Evolutionary conservation across 495 filamentous ascomycete species (phyloP), one percentile per base, ranked within the genome.

Genomic region (Trichoderma erinaceum): DNA sequence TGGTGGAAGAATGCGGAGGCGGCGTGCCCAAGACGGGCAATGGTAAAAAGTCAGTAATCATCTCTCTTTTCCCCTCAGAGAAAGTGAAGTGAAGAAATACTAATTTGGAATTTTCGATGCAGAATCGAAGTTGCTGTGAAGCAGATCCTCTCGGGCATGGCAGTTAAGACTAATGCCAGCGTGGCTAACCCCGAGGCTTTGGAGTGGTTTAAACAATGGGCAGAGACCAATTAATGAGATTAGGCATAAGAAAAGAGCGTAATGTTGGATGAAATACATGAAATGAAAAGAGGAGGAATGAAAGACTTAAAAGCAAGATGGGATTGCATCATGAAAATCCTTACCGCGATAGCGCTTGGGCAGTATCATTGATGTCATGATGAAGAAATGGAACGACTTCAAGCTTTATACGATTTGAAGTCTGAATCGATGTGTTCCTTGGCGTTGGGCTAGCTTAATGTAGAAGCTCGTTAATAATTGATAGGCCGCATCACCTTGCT

Each of bases 71-170:
- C 13, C 12, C 44, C 18, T 43, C 2, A 23, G 2, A 41, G 16
- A 12, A 25, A 46, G 56, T 10, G 2, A 38, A 38, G 35, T 4
- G 0, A 38, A 38, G 35, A 7, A 38, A 38, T 38, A 66, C 44
- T 23, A 23, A n/a, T 52, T 10, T n/a, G 29, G 29, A 29, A 52
- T 41, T 43, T 27, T 12, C 64, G 12, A 48, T 63, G n/a, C n/a
- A 86, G 85, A 80, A 91, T 97, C 48, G 93, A 97, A 74, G 90
- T 93, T 43, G 90, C 92, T 3, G 92, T 96, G 32, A 97, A 97
- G 79, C 92, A 96, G 80, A 97, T 97, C 50, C 75, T 97, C n/a
- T 93, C 89, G 43, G 93, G 93, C 10, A 83, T 91, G 73, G 87
- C 90, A 66, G 88, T 96, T 67, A 93, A 91, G 79, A 92, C 91